A percentile compares a stretch with the other conserved stretches of the same genome.
Evolutionary conservation across 2,329 filamentous ascomycete genomes (phyloP).

Genomic region (Pseudogymnoascus sp.): DNA sequence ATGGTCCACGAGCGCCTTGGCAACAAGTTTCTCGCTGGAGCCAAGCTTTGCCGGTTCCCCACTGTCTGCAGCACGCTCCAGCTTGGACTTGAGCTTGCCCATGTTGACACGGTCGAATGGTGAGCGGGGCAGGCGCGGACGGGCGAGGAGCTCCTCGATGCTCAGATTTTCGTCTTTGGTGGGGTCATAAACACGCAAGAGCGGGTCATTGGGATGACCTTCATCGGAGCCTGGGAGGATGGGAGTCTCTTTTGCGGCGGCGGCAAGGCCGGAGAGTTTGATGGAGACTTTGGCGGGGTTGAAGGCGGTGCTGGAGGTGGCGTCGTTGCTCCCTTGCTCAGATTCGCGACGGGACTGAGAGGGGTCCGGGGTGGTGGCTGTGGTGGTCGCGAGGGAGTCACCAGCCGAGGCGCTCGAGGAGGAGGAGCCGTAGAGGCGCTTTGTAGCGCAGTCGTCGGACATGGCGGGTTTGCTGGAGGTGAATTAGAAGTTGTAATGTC

Average conservation of each 20-base stretch:
- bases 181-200: constrained; percentile 7
- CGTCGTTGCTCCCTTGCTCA: background rate
- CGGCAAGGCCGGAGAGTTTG: background rate
- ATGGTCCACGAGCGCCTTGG: background rate
- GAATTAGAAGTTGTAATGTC: background rate
- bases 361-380: background rate
- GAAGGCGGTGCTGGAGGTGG: background rate
- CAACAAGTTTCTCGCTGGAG: background rate
- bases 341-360: background rate
- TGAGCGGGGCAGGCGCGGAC: background rate
- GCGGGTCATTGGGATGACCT: background rate
- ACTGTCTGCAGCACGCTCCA: background rate
- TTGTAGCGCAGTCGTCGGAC: background rate
- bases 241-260: background rate
- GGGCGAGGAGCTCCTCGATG: constrained; percentile 10
- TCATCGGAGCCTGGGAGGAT: background rate
- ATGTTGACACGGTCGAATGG: background rate
- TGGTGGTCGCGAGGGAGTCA: background rate
- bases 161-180: background rate
- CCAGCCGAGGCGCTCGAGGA: background rate
- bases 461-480: background rate
- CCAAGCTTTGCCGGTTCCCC: background rate
- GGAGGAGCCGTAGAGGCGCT: background rate
- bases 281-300: background rate
- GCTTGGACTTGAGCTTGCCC: background rate